A percentile compares a stretch with the other conserved stretches of the same genome.
These are phyloP conservation scores for Cadophora sp. DNA, from an alignment of 2,329 filamentous ascomycete species.

Conservation along the genomic window DNA sequence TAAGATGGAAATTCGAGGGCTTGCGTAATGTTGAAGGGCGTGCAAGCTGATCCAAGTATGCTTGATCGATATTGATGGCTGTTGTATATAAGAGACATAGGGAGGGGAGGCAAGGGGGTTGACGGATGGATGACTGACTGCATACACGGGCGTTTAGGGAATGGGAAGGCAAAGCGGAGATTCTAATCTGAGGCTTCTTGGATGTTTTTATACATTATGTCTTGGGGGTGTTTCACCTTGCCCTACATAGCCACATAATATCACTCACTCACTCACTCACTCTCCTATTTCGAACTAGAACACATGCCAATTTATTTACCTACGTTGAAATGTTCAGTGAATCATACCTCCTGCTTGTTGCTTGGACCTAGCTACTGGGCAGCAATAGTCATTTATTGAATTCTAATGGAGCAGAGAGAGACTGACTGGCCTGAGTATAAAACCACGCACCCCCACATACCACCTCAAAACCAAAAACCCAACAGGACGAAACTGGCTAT, in stretches of 20 bases:
- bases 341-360: too few relatives aligned
- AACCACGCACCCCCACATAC: too few relatives aligned
- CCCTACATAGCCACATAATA: not conserved
- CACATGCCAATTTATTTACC: too few relatives aligned
- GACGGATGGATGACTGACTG: constrained; percentile 7
- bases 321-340: too few relatives aligned
- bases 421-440: too few relatives aligned
- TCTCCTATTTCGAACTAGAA: too few relatives aligned
- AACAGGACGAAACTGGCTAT: too few relatives aligned
- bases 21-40: constrained; percentile 6
- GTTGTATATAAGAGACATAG: constrained; percentile 2
- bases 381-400: too few relatives aligned
- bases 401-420: too few relatives aligned
- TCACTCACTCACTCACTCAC: not conserved
- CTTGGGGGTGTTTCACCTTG: too few relatives aligned
- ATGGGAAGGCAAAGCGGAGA: not conserved
- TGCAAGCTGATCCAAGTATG: constrained; percentile 5
- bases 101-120: not conserved
- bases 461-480: too few relatives aligned
- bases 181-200: constrained; percentile 10
- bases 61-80: not conserved
- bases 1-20: not conserved
- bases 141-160: constrained; percentile 14
- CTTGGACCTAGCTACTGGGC: too few relatives aligned
- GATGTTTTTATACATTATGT: constrained; percentile 7